These are phyloP conservation scores for Chalciporus pseudorubinellus DNA, from an alignment of 768 basidiomycete species.

Conservation along the genomic window DNA sequence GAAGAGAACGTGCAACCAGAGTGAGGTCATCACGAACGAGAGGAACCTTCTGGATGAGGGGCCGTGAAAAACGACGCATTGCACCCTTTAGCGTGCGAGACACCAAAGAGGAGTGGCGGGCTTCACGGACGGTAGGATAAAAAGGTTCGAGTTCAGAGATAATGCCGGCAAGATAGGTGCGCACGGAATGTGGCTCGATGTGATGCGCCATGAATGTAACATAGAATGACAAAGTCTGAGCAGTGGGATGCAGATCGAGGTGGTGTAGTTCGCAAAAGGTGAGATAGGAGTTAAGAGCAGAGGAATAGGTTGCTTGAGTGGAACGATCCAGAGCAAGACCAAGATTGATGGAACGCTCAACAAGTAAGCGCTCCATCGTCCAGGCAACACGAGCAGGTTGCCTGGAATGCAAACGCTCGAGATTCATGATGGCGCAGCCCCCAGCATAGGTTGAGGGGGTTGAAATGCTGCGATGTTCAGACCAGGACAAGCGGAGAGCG, in stretches of 20 bases:
- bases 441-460: conserved; percentile 31
- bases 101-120: background rate
- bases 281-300: conserved; percentile 34
- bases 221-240: conserved; percentile 13
- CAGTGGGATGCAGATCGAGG: conserved; percentile 31
- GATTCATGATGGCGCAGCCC: conserved; percentile 16
- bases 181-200: conserved; percentile 20
- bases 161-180: background rate
- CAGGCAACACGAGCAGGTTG: too few species aligned
- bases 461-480: conserved; percentile 7
- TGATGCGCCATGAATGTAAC: conserved; percentile 11
- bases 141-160: background rate
- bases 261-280: conserved; percentile 30
- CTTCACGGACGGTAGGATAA: background rate
- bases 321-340: conserved; percentile 20
- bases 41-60: background rate
- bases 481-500: background rate
- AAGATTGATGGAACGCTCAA: conserved; percentile 23
- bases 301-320: conserved; percentile 27
- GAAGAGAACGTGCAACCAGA: background rate
- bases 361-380: conserved; percentile 4
- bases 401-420: too few species aligned
- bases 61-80: background rate
- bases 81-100: background rate
- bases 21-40: background rate